phyloP scores from a whole-genome alignment of 2,329 filamentous ascomycete species.

The Monilinia fructicola region DNA sequence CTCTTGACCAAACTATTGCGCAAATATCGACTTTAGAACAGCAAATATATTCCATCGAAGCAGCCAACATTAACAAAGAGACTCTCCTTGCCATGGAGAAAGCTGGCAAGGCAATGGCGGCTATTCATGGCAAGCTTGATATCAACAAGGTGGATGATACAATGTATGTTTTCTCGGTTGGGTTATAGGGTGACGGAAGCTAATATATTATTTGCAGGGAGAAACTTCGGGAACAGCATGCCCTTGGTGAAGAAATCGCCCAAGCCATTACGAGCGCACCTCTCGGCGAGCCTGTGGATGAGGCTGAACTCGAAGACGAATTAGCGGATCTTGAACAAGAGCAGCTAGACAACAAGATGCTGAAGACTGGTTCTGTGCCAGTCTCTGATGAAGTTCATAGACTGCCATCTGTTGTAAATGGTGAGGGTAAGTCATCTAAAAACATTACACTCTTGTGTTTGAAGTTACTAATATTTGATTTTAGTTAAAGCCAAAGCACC shows the following conservation, averaged over 20 bases:
- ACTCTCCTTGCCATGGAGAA: slow-evolving; percentile 92
- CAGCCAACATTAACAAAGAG: slow-evolving; percentile 97
- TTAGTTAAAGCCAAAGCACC: slow-evolving; percentile 53
- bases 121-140: slow-evolving; percentile 86
- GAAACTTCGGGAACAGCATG: slow-evolving; percentile 85
- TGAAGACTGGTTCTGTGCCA: slow-evolving; percentile 82
- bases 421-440: slow-evolving; percentile 65
- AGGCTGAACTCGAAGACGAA: slow-evolving; percentile 82
- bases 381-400: slow-evolving; percentile 74
- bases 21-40: slow-evolving; percentile 93
- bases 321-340: slow-evolving; percentile 87
- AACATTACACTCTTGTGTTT: not conserved
- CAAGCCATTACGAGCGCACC: slow-evolving; percentile 74
- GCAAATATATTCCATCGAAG: slow-evolving; percentile 95
- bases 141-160: slow-evolving; percentile 93
- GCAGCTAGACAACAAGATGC: slow-evolving; percentile 88
- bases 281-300: slow-evolving; percentile 72
- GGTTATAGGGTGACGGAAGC: slow-evolving; percentile 27
- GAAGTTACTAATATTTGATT: slow-evolving; percentile 26
- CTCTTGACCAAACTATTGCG: slow-evolving; percentile 82
- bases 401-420: slow-evolving; percentile 71
- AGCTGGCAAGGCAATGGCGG: slow-evolving; percentile 85
- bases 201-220: slow-evolving; percentile 61
- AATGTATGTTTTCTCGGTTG: slow-evolving; percentile 64
- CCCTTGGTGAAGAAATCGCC: slow-evolving; percentile 89